Conservation (phyloP, 257 asterid genomes). For the Fraxinus excelsior region DNA sequence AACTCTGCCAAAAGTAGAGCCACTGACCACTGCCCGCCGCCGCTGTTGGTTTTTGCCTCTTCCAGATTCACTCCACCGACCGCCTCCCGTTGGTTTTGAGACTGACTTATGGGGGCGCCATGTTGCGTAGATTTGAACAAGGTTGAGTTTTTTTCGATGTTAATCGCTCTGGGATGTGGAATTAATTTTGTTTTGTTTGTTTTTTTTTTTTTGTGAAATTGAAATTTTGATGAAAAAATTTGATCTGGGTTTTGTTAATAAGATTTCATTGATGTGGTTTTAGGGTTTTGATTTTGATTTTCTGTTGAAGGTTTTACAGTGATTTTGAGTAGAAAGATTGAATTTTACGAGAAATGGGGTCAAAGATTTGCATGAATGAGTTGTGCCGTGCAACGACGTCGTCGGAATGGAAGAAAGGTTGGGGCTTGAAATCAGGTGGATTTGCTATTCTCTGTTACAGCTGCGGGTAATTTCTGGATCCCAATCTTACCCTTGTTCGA, state of each 20-base stretch:
- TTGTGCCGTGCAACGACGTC: slow-evolving; percentile 77
- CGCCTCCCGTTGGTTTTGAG: no score
- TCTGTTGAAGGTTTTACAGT: slow-evolving; percentile 33
- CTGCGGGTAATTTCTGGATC: slow-evolving; percentile 78
- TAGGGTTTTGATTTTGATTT: slow-evolving; percentile 48
- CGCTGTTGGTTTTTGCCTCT: no score
- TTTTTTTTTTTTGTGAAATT: no score
- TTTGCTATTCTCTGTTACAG: slow-evolving; percentile 70
- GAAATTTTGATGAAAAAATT: slow-evolving; percentile 7
- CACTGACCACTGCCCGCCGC: no score
- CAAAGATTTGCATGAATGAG: slow-evolving; percentile 89
- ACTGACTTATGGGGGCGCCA: no score
- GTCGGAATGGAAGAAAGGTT: slow-evolving; percentile 84
- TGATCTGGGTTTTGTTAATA: slow-evolving; percentile 48
- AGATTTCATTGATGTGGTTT: slow-evolving; percentile 38
- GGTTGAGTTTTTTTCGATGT: no score
- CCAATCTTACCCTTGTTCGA: slow-evolving; percentile 33
- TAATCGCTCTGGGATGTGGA: no score
- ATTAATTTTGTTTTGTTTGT: no score
- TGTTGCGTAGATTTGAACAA: no score
- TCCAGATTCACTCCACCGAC: no score
- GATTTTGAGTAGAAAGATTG: slow-evolving; percentile 29
- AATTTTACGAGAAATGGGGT: slow-evolving; percentile 61
- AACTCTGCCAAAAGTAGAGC: no score
- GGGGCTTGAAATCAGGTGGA: slow-evolving; percentile 93